Evolutionary conservation across 192 early-diverging fungal species (phyloP).

Genomic region (Rhizoclosmatium globosum): DNA sequence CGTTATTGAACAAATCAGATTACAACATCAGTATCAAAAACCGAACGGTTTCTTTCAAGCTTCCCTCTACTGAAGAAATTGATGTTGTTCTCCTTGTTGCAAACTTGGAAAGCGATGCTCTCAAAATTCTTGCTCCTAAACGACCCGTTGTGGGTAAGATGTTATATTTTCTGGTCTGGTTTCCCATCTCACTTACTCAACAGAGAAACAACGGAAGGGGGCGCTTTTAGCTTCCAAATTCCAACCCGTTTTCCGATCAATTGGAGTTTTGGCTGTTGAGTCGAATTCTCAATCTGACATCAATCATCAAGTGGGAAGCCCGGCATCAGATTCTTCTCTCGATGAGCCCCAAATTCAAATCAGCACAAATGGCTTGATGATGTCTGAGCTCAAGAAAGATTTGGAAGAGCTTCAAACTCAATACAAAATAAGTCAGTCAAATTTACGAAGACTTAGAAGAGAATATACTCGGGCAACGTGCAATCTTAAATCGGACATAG

Average conservation of each 20-base stretch:
- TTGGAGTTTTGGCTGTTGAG: not conserved
- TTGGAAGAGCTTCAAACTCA: constrained; percentile 7
- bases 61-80: constrained; percentile 11
- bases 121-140: not conserved
- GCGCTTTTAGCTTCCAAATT: not conserved
- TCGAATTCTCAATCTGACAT: not conserved
- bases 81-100: constrained; percentile 6
- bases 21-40: constrained; percentile 18
- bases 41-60: constrained; percentile 10
- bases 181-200: not conserved
- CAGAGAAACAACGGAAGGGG: constrained; percentile 11
- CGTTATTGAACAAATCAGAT: constrained; percentile 3
- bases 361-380: not conserved
- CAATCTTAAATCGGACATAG: constrained; percentile 30
- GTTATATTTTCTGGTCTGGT: not conserved
- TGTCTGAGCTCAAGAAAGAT: not conserved
- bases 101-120: constrained; percentile 1
- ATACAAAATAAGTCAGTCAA: constrained; percentile 12
- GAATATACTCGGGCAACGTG: constrained; percentile 17
- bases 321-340: not conserved
- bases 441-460: not conserved
- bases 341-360: not conserved
- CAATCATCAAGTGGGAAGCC: not conserved
- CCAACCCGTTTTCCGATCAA: constrained; percentile 6
- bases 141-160: not conserved